Conservation (phyloP, 169 alveolate genomes). For the Eimeria necatrix region DNA sequence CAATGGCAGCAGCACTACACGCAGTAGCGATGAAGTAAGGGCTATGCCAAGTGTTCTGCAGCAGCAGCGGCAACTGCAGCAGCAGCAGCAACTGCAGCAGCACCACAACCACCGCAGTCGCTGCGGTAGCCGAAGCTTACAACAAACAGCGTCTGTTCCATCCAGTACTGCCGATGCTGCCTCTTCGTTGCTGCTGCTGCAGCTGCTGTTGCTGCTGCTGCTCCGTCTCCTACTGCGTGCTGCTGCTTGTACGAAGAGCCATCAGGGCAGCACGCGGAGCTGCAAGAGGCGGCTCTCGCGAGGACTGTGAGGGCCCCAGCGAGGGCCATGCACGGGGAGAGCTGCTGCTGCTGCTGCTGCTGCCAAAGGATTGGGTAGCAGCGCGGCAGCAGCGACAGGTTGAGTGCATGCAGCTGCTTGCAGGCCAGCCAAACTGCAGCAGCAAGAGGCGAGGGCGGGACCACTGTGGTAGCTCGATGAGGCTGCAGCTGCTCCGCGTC, state of each 20-base stretch:
- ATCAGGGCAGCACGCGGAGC: neutral
- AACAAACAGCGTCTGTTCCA: slow-evolving; percentile 36
- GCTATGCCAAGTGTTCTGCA: neutral
- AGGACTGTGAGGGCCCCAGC: slow-evolving; percentile 45
- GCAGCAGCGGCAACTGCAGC: slow-evolving; percentile 27
- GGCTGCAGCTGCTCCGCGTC: slow-evolving; percentile 58
- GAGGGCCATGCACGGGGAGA: slow-evolving; percentile 34
- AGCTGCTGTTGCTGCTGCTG: slow-evolving; percentile 1
- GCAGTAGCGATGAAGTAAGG: neutral
- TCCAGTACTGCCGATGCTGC: slow-evolving; percentile 43
- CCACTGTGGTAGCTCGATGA: neutral
- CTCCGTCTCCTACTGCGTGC: neutral
- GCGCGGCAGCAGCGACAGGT: slow-evolving; percentile 60
- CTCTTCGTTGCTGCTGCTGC: slow-evolving; percentile 29
- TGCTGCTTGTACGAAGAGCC: neutral
- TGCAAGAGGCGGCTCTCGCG: slow-evolving; percentile 2
- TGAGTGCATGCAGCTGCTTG: slow-evolving; percentile 53
- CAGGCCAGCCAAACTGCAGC: slow-evolving; percentile 76
- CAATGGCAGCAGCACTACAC: neutral
- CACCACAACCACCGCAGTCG: neutral
- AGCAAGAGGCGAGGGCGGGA: slow-evolving; percentile 76
- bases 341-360: slow-evolving; percentile 68
- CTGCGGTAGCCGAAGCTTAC: slow-evolving; percentile 38
- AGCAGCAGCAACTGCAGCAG: neutral
- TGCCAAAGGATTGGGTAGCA: slow-evolving; percentile 67